Evolutionary conservation across 2,329 filamentous ascomycete species (phyloP), one percentile per base, ranked within the genome.

Genomic region (Phyllosticta ampelicida): DNA sequence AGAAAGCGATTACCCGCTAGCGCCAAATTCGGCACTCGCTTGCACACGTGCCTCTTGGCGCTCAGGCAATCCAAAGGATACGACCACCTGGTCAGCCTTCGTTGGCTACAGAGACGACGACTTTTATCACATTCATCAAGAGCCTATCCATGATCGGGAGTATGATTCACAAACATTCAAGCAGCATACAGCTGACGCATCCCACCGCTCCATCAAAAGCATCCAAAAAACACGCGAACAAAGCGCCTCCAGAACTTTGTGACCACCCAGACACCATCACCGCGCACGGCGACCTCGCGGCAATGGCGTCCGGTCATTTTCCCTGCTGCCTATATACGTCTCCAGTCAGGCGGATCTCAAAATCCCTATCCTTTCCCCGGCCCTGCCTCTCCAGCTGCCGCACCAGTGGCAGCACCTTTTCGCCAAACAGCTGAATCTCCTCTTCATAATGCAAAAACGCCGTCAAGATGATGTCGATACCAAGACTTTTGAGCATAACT

Each of bases 391-490:
- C 78, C 56, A 78, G 60, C 63, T 76, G 68, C 55, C 78, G 70
- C 2, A 80, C 77, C 30, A 79, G 65, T 8, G 77, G 73, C 48
- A 80, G 55, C 0, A 80, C 74, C 48, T 77, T 68, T 50, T 69
- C 67, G 0, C 77, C 78, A 65, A 80, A 80, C 51, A 67, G 64
- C 64, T 78, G 71, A 58, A 80, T 77, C 60, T 80, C 78, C 20
- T 79, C 76, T 6, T 80, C 77, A 59, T 80, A 80, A 62, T 80
- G 77, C 63, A 80, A 64, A 62, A 79, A 78, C 0, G 76, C 78
- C 0, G 74, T 73, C 60, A 81, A 59, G 57, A 75, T 63, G 53
- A 80, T 69, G 60, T 75, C 67, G 13, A 75, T 68, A 1, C 73
- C 68, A 60, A 79, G 60, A 62, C 72, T 73, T 73, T 80, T 75